A percentile compares a stretch with the other conserved stretches of the same genome.
These are phyloP conservation scores for Aspergillus floridensis DNA, from an alignment of 2,329 filamentous ascomycete genomes.

Conservation along the genomic window DNA sequence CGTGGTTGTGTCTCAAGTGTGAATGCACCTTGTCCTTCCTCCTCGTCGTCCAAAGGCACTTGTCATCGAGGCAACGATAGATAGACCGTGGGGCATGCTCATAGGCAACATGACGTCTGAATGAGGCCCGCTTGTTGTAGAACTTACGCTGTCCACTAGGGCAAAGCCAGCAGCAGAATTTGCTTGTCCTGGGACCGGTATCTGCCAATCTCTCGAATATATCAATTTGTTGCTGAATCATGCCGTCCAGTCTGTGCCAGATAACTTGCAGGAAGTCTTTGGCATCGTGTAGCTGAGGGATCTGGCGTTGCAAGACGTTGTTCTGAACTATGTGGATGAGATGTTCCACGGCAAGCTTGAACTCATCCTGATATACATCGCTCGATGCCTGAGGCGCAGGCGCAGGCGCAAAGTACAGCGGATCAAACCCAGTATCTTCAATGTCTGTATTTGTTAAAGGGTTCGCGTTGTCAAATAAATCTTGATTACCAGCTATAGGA, in stretches of 20 bases:
- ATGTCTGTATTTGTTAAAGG: not conserved
- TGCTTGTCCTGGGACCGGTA: not conserved
- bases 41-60: not conserved
- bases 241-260: not conserved
- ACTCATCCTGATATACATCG: not conserved
- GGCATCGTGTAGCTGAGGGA: not conserved
- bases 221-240: conserved; percentile 9
- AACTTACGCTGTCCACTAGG: not conserved
- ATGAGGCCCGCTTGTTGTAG: conserved; percentile 3
- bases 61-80: conserved; percentile 2
- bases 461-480: not conserved
- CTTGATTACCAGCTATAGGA: not conserved
- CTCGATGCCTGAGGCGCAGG: not conserved
- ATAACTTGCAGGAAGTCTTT: not conserved
- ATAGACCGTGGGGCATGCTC: conserved; percentile 2
- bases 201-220: not conserved
- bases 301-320: not conserved
- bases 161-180: conserved; percentile 8
- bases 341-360: not conserved
- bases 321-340: not conserved
- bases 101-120: conserved; percentile 13
- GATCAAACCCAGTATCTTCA: not conserved
- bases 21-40: conserved; percentile 16
- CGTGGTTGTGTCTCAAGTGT: conserved; percentile 5
- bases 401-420: not conserved